Evolutionary conservation across 345 rosid species (phyloP).

Genomic region (Aquilaria sinensis): DNA sequence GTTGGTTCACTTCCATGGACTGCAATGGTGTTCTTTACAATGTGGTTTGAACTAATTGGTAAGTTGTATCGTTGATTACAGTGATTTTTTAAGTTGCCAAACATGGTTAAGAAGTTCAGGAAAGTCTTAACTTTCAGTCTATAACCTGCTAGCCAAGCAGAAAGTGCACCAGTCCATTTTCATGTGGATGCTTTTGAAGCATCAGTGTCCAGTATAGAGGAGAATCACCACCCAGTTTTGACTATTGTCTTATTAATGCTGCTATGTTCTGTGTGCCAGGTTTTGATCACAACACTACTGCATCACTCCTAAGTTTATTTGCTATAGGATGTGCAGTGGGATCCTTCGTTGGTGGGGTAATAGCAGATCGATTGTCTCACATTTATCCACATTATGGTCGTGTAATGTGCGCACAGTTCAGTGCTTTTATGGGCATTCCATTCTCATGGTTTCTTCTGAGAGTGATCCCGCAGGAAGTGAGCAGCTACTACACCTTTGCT

Average conservation of each 20-base stretch:
- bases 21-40: slow-evolving; percentile 90
- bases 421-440: slow-evolving; percentile 94
- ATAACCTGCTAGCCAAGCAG: too few species aligned
- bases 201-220: too few species aligned
- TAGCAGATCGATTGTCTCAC: slow-evolving; percentile 63
- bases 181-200: too few species aligned
- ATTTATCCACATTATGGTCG: slow-evolving; percentile 70
- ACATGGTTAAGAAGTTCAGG: too few species aligned
- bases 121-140: too few species aligned
- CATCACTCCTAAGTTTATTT: slow-evolving; percentile 69
- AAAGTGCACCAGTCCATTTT: too few species aligned
- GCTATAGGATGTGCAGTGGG: slow-evolving; percentile 83
- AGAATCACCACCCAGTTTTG: too few species aligned
- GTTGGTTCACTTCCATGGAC: slow-evolving; percentile 95
- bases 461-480: slow-evolving; percentile 61
- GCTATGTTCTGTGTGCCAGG: slow-evolving; percentile 29
- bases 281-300: slow-evolving; percentile 69
- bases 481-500: slow-evolving; percentile 54
- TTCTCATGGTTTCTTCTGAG: slow-evolving; percentile 73
- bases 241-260: too few species aligned
- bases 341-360: slow-evolving; percentile 61
- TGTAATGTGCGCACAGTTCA: slow-evolving; percentile 92
- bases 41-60: slow-evolving; percentile 98
- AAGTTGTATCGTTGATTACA: slow-evolving; percentile 9
- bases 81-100: neutral